phyloP scores from a whole-genome alignment of 2,329 filamentous ascomycete species.

The Ceratocystis cacaofunesta region DNA sequence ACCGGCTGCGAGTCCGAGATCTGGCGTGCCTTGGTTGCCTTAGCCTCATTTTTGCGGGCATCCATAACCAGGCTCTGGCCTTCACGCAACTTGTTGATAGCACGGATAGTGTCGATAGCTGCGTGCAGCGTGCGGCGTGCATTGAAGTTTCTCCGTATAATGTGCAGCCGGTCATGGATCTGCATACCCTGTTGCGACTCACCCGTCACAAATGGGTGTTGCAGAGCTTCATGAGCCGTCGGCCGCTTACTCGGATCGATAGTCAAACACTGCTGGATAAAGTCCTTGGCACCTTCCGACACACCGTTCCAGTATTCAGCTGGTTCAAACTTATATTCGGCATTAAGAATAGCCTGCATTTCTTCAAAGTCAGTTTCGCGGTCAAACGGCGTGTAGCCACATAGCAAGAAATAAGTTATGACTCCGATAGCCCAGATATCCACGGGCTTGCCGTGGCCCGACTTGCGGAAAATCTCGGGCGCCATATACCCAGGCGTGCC shows the following conservation, averaged over 20 bases:
- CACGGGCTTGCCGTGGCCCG: conserved; percentile 91
- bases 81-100: conserved; percentile 56
- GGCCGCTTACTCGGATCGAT: conserved; percentile 77
- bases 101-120: conserved; percentile 55
- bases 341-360: conserved; percentile 96
- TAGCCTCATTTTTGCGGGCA: conserved; percentile 24
- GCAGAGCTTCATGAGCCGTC: conserved; percentile 68
- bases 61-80: conserved; percentile 48
- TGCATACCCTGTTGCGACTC: conserved; percentile 34
- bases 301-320: conserved; percentile 95
- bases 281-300: conserved; percentile 70
- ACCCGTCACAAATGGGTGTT: conserved; percentile 49
- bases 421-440: conserved; percentile 98
- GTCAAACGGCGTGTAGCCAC: conserved; percentile 96
- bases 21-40: not conserved
- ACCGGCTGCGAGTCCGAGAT: conserved; percentile 10
- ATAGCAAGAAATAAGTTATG: conserved; percentile 96
- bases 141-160: conserved; percentile 63
- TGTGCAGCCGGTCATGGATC: conserved; percentile 49
- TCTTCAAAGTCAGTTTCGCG: conserved; percentile 95
- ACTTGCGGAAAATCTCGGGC: conserved; percentile 98
- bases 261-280: conserved; percentile 82
- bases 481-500: conserved; percentile 99
- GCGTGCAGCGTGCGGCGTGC: conserved; percentile 53
- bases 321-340: conserved; percentile 91